phyloP scores from a whole-genome alignment of 2,329 filamentous ascomycete genomes.

The Aspergillus unguis region DNA sequence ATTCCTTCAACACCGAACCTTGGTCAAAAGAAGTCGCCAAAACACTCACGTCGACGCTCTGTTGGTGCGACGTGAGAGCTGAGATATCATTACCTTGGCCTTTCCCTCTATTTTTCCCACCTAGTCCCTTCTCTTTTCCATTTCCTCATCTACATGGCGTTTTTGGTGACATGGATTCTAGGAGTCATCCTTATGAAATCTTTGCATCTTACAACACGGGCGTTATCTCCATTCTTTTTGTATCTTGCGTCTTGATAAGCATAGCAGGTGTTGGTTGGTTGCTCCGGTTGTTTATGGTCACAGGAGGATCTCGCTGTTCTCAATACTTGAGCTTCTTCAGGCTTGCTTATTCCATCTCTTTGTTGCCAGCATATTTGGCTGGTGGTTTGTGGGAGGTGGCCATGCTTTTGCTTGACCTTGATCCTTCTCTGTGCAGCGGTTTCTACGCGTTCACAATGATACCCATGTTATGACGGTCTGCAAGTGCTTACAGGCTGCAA shows the following conservation, averaged over 20 bases:
- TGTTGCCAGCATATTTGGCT: too few relatives aligned
- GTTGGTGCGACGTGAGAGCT: conserved; percentile 30
- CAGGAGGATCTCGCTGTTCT: background rate
- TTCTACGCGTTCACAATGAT: too few relatives aligned
- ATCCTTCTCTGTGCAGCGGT: too few relatives aligned
- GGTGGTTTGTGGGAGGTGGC: too few relatives aligned
- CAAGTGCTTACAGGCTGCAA: too few relatives aligned
- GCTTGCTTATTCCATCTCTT: too few relatives aligned
- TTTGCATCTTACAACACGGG: conserved; percentile 9
- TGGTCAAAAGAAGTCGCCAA: conserved; percentile 22
- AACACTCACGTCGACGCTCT: conserved; percentile 31
- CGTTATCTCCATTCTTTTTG: background rate
- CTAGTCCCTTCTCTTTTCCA: conserved; percentile 1
- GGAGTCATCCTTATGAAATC: background rate
- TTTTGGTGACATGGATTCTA: background rate
- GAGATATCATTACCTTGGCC: background rate
- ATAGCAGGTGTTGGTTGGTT: conserved; percentile 13
- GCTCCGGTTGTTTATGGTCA: conserved; percentile 4
- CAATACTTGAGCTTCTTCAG: background rate
- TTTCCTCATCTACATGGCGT: background rate
- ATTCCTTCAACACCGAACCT: conserved; percentile 38
- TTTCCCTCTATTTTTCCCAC: conserved; percentile 3
- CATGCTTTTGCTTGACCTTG: too few relatives aligned
- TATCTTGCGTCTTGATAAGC: conserved; percentile 5
- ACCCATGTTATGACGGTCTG: too few relatives aligned